These are phyloP conservation scores for Lenwebbia sp. DNA, from an alignment of 345 rosid genomes.

Conservation along the genomic window DNA sequence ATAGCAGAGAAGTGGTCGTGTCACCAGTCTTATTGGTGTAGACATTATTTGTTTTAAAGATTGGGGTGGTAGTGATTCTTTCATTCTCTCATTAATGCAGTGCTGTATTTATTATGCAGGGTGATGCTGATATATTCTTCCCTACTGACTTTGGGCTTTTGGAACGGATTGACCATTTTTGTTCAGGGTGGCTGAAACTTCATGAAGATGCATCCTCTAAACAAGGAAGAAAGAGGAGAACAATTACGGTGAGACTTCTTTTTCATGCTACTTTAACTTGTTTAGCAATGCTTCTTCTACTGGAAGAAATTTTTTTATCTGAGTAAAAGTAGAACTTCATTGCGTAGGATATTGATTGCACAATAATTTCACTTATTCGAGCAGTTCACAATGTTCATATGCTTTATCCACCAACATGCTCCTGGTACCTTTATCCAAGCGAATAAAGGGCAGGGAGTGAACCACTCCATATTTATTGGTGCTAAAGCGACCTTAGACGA, in stretches of 20 bases:
- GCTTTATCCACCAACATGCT: not conserved
- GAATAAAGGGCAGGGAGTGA: not conserved
- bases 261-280: not conserved
- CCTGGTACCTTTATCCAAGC: not conserved
- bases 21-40: not conserved
- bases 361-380: not conserved
- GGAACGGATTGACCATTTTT: slow-evolving; percentile 85
- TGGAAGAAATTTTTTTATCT: not conserved
- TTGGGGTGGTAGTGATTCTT: not conserved
- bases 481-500: not conserved
- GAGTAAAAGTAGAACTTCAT: not conserved
- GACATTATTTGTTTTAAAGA: not conserved
- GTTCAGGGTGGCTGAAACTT: slow-evolving; percentile 69
- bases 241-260: slow-evolving; percentile 58
- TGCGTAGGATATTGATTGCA: not conserved
- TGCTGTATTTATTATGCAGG: slow-evolving; percentile 32
- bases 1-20: not conserved
- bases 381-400: not conserved
- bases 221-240: slow-evolving; percentile 75
- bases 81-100: not conserved
- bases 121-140: slow-evolving; percentile 97
- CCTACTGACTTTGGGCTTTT: slow-evolving; percentile 91
- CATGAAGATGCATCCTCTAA: slow-evolving; percentile 38
- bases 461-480: not conserved
- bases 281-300: not conserved